Evolutionary conservation across 2,329 filamentous ascomycete species (phyloP), one percentile per base, ranked within the genome.

Genomic region (Fusarium paranaense): DNA sequence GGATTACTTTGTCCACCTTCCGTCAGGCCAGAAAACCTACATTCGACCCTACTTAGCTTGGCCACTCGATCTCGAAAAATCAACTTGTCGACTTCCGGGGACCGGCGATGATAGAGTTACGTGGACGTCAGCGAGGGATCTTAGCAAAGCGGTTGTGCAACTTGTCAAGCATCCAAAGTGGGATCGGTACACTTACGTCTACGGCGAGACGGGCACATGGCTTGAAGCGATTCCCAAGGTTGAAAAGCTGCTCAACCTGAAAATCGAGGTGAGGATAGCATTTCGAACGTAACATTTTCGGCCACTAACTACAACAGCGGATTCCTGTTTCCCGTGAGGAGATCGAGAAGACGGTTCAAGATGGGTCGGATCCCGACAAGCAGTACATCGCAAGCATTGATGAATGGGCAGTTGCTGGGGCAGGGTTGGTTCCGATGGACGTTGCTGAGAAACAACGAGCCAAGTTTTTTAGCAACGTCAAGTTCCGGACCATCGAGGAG

Each of bases 261-360:
- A 20, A 22, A 42, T 42, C 2, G n/a, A 42, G 6, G 40, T 42
- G 6, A 8, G 40, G 0, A 4, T 7, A 22, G 11, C 6, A 42
- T 8, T 22, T 42, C n/a, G 2, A 4, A 14, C 11, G 13, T 0
- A 1, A 22, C 4, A 8, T 42, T 22, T 42, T 4, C 1, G n/a
- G 1, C 0, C 2, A 14, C 40, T 42, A 42, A 42, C n/a, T 20
- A 42, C n/a, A 20, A 14, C 40, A 42, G 40, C 40, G 40, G 11
- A 22, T 7, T 22, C n/a, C n/a, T 1, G 13, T 42, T 22, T 42
- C 40, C 40, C 40, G n/a, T 7, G 40, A 42, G 40, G 40, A 42
- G 40, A 42, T 42, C 6, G n/a, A 42, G n/a, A 42, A 14, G n/a
- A 7, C 20, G 4, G 40, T 42, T 42, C 10, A 42, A 14, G 40